Percentiles rank a stretch among this genome's conserved stretches.
phyloP scores from a whole-genome alignment of 495 filamentous ascomycete species.

The Tuber brumale region DNA sequence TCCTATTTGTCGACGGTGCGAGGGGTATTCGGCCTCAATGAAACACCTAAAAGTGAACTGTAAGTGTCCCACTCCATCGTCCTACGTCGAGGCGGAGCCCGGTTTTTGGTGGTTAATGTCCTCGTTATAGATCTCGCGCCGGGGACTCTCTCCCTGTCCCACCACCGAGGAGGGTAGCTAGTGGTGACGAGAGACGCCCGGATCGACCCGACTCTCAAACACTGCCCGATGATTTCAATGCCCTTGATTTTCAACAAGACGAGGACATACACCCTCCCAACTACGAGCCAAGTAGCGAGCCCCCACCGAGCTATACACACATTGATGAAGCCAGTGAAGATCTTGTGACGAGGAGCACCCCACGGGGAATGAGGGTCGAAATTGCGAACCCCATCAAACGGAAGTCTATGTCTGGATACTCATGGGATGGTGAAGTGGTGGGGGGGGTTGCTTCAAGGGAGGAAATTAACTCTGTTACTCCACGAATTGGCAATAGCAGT shows the following conservation, averaged over 20 bases:
- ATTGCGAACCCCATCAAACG: slow-evolving; percentile 19
- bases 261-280: background rate
- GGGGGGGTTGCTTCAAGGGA: background rate
- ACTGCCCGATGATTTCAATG: background rate
- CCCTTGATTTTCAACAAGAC: background rate
- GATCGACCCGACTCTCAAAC: background rate
- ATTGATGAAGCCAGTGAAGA: background rate
- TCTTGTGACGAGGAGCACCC: background rate
- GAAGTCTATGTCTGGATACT: slow-evolving; percentile 1
- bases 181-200: background rate
- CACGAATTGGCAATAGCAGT: background rate
- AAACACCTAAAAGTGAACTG: background rate
- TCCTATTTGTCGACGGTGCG: background rate
- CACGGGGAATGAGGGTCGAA: slow-evolving; percentile 16
- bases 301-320: background rate
- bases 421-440: background rate
- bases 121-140: background rate
- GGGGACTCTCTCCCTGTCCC: background rate
- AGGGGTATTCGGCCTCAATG: background rate
- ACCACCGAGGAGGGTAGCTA: background rate
- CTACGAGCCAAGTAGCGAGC: background rate
- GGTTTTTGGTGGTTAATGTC: background rate
- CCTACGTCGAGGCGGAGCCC: background rate
- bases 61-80: background rate
- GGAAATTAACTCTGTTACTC: background rate